These are phyloP conservation scores for Blastobotrys ciferrii DNA, from an alignment of 1,139 yeast species.

Conservation along the genomic window DNA sequence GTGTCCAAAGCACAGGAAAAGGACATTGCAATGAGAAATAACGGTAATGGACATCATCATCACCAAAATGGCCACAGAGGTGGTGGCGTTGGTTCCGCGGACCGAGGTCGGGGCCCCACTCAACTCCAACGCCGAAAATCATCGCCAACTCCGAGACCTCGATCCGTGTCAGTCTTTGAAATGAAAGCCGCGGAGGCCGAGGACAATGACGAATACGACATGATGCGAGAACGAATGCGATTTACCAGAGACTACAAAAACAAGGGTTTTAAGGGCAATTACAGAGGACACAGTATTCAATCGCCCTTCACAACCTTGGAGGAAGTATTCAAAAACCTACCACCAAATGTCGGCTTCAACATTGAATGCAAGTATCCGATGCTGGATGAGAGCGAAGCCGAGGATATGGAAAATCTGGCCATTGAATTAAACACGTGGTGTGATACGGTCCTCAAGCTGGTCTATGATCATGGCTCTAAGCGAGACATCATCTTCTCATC, in stretches of 20 bases:
- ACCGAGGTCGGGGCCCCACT: not conserved
- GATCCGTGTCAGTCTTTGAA: conserved; percentile 31
- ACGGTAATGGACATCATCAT: not conserved
- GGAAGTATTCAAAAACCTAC: conserved; percentile 79
- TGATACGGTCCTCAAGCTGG: conserved; percentile 70
- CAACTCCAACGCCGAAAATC: conserved; percentile 11
- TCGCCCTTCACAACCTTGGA: conserved; percentile 86
- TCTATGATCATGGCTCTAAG: conserved; percentile 74
- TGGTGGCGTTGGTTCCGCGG: not conserved
- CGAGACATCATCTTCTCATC: conserved; percentile 89
- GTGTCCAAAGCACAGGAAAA: conserved; percentile 24
- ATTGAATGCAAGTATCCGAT: conserved; percentile 95
- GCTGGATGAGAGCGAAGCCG: conserved; percentile 88
- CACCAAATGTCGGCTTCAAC: conserved; percentile 84
- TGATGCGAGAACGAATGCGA: conserved; percentile 66
- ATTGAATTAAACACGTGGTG: conserved; percentile 85
- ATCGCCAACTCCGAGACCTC: conserved; percentile 21
- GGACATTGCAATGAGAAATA: not conserved
- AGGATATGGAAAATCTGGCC: conserved; percentile 83
- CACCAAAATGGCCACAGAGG: conserved; percentile 9
- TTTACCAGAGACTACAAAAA: conserved; percentile 83
- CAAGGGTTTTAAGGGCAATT: conserved; percentile 87
- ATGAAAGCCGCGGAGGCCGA: conserved; percentile 11
- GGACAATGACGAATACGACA: conserved; percentile 31
- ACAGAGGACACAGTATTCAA: conserved; percentile 86